A percentile compares a stretch with the other conserved stretches of the same genome.
phyloP scores from a whole-genome alignment of 768 basidiomycete species.

The Mycena venus region DNA sequence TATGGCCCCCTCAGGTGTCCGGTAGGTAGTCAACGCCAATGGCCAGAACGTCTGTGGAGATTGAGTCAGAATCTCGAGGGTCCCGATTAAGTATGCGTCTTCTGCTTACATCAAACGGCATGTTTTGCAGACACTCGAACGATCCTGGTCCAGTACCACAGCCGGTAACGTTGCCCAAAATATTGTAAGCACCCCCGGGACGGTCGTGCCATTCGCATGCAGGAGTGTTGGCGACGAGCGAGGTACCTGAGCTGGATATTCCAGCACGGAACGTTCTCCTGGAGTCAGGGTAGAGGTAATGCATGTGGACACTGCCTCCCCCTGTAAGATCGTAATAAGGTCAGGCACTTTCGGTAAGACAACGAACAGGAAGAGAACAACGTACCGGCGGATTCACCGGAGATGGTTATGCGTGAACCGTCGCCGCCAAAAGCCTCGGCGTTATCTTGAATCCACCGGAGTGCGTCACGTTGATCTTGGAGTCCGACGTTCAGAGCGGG shows the following conservation, averaged over 20 bases:
- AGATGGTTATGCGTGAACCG: not conserved
- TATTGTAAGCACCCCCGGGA: not conserved
- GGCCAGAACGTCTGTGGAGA: not conserved
- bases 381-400: slow-evolving; percentile 3
- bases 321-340: not conserved
- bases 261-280: not conserved
- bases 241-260: not conserved
- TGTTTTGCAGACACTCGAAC: not conserved
- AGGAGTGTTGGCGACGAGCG: not conserved
- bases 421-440: not conserved
- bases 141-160: not conserved
- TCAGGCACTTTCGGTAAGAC: not conserved
- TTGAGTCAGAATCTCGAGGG: not conserved
- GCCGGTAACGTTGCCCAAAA: not conserved
- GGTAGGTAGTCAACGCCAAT: not conserved
- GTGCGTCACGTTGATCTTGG: not conserved
- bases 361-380: not conserved
- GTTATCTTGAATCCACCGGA: slow-evolving; percentile 8
- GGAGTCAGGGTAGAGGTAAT: slow-evolving; percentile 11
- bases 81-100: not conserved
- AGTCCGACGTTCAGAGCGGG: not conserved
- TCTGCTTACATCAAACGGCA: not conserved
- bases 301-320: not conserved
- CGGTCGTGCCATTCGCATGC: slow-evolving; percentile 6
- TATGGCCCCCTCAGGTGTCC: not conserved